A percentile compares a stretch with the other conserved stretches of the same genome.
Conservation (phyloP, 345 rosid species). For the Odontarrhena argentea region DNA sequence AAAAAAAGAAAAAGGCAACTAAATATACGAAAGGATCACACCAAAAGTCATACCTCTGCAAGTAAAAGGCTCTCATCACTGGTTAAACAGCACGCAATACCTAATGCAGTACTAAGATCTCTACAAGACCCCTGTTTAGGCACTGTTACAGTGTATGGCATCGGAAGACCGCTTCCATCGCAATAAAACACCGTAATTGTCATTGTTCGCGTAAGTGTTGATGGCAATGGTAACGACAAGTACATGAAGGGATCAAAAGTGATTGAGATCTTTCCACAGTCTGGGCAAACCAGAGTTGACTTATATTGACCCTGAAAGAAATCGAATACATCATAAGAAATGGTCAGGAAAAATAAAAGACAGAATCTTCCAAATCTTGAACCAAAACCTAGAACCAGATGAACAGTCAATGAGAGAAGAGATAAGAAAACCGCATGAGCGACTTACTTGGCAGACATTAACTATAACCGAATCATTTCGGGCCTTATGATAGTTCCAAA, state of each 20-base stretch:
- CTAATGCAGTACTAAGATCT: conserved; percentile 75
- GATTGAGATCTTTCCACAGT: conserved; percentile 82
- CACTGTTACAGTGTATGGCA: conserved; percentile 85
- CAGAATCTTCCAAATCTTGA: neutral
- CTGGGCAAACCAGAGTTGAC: conserved; percentile 93
- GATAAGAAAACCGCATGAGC: conserved; percentile 12
- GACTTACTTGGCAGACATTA: conserved; percentile 83
- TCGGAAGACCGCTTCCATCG: conserved; percentile 82
- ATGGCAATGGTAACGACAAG: conserved; percentile 89
- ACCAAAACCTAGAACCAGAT: conserved; percentile 2
- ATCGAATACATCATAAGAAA: conserved; percentile 22
- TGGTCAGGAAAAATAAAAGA: conserved; percentile 16
- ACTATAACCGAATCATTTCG: conserved; percentile 95
- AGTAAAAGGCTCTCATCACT: conserved; percentile 77
- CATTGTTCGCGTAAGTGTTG: conserved; percentile 73
- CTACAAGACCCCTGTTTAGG: conserved; percentile 74
- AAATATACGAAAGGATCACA: conserved; percentile 2
- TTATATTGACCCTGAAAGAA: conserved; percentile 90
- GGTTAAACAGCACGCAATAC: conserved; percentile 75
- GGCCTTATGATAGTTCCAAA: conserved; percentile 95
- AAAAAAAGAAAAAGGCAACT: neutral
- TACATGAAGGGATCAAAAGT: conserved; percentile 99
- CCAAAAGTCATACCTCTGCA: conserved; percentile 64
- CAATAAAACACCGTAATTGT: conserved; percentile 81
- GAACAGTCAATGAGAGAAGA: conserved; percentile 26